phyloP scores from a whole-genome alignment of 306 rosid genomes.

The Mucuna pruriens region DNA sequence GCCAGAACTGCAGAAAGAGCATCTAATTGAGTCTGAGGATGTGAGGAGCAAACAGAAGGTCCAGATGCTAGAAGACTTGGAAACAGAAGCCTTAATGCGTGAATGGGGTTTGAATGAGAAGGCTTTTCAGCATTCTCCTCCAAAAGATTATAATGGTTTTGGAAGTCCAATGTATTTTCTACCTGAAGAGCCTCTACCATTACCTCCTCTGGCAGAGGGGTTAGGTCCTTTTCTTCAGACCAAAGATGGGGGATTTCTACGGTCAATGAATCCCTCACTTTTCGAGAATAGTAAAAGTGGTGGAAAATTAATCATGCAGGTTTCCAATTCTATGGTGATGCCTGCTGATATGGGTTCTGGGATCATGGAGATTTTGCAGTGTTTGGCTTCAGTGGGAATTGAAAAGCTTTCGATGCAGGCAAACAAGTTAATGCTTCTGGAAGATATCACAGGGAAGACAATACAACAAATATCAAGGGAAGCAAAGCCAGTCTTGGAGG shows the following conservation, averaged over 20 bases:
- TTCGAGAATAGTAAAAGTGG: constrained; percentile 66
- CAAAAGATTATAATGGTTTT: constrained; percentile 58
- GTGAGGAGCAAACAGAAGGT: constrained; percentile 63
- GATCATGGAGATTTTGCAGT: constrained; percentile 73
- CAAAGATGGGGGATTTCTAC: constrained; percentile 79
- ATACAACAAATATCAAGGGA: constrained; percentile 95
- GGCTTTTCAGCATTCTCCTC: constrained; percentile 82
- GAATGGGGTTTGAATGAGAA: constrained; percentile 87
- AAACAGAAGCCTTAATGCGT: constrained; percentile 84
- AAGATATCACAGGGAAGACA: constrained; percentile 91
- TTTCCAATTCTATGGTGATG: constrained; percentile 85
- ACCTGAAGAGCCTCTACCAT: constrained; percentile 53
- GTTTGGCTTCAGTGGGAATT: constrained; percentile 81
- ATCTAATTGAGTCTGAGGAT: constrained; percentile 48
- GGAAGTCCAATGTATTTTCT: constrained; percentile 70
- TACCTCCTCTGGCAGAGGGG: constrained; percentile 88
- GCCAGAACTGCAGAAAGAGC: constrained; percentile 57
- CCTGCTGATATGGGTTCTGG: constrained; percentile 98
- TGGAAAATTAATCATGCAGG: constrained; percentile 85
- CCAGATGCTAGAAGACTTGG: constrained; percentile 76
- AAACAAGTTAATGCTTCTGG: constrained; percentile 85
- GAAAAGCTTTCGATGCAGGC: constrained; percentile 97
- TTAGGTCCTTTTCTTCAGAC: constrained; percentile 83
- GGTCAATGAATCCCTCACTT: constrained; percentile 81
- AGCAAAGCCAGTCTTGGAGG: constrained; percentile 61